phyloP scores from a whole-genome alignment of 257 asterid genomes.

The Misopates orontium region DNA sequence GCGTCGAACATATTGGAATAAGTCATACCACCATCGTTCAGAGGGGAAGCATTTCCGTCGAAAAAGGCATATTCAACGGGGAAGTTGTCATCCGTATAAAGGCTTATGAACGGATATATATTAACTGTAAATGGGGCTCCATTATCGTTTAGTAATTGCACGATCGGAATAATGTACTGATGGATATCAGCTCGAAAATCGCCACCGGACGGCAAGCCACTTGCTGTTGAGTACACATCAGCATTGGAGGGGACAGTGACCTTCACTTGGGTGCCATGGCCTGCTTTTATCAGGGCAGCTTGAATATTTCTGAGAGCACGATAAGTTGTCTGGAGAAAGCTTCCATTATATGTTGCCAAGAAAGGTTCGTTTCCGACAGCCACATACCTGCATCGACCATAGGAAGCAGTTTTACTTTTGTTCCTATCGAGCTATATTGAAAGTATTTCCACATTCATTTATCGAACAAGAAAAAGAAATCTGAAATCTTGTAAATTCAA shows the following conservation, averaged over 20 bases:
- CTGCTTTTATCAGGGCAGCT: slow-evolving; percentile 48
- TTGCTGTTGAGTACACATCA: slow-evolving; percentile 45
- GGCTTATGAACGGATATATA: slow-evolving; percentile 70
- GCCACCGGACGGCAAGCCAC: slow-evolving; percentile 49
- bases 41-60: slow-evolving; percentile 58
- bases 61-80: slow-evolving; percentile 71
- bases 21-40: slow-evolving; percentile 59
- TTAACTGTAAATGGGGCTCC: slow-evolving; percentile 59
- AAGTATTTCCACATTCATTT: too few relatives aligned
- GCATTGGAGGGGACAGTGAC: slow-evolving; percentile 64
- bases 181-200: slow-evolving; percentile 59
- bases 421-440: too few relatives aligned
- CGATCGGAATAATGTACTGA: slow-evolving; percentile 41
- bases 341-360: slow-evolving; percentile 59
- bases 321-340: slow-evolving; percentile 50
- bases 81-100: slow-evolving; percentile 48
- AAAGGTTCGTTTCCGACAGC: slow-evolving; percentile 75
- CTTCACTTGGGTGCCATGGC: slow-evolving; percentile 45
- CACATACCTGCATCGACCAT: slow-evolving; percentile 44
- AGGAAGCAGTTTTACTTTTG: neutral
- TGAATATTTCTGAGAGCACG: slow-evolving; percentile 58
- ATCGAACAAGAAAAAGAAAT: too few relatives aligned
- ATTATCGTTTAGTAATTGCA: slow-evolving; percentile 44
- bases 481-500: too few relatives aligned
- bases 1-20: slow-evolving; percentile 84